Evolutionary conservation across 495 filamentous ascomycete genomes (phyloP).

Genomic region (Xylaria palmicola): DNA sequence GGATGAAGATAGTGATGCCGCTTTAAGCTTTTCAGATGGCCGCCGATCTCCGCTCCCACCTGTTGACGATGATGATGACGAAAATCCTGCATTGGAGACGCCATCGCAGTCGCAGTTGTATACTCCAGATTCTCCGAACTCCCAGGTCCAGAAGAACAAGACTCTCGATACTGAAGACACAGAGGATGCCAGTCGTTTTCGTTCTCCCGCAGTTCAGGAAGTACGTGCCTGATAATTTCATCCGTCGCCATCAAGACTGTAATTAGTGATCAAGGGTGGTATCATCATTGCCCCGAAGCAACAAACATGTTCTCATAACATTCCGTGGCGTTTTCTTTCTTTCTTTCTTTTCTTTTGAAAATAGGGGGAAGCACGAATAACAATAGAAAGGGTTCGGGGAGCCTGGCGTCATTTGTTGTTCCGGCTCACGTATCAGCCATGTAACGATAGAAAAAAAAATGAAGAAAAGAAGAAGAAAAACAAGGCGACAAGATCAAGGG

Average conservation of each 20-base stretch:
- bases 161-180: conserved; percentile 15
- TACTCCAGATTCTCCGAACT: conserved; percentile 42
- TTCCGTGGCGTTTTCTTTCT: conserved; percentile 3
- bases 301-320: conserved; percentile 10
- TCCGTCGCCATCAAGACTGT: background rate
- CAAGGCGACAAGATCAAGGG: background rate
- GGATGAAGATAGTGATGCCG: conserved; percentile 58
- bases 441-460: conserved; percentile 16
- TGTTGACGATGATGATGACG: conserved; percentile 41
- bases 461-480: too few relatives aligned
- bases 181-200: conserved; percentile 29
- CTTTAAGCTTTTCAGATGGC: conserved; percentile 56
- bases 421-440: background rate
- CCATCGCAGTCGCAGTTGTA: conserved; percentile 40
- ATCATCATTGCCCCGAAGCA: conserved; percentile 6
- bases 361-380: conserved; percentile 5
- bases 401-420: background rate
- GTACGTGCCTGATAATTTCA: conserved; percentile 34
- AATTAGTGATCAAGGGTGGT: background rate
- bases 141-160: conserved; percentile 29
- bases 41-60: conserved; percentile 53
- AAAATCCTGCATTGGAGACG: conserved; percentile 12
- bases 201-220: conserved; percentile 39
- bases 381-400: conserved; percentile 10
- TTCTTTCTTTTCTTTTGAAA: background rate